These are phyloP conservation scores for Nemania sp. DNA, from an alignment of 2,329 filamentous ascomycete species.

Conservation along the genomic window DNA sequence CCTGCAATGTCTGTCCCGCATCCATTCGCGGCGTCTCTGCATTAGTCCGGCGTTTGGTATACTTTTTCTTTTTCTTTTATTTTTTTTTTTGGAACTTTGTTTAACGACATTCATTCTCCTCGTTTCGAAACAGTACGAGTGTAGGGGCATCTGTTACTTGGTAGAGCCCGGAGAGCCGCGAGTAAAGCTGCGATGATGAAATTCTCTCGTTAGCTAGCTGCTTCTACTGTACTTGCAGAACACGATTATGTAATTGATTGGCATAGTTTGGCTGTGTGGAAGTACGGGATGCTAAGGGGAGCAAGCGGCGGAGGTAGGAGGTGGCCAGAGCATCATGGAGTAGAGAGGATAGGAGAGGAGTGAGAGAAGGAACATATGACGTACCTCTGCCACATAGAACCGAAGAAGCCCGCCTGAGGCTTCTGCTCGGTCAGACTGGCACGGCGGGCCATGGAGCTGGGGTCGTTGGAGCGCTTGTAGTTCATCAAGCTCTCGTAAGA, in stretches of 20 bases:
- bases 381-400: slow-evolving; percentile 61
- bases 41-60: too few relatives aligned
- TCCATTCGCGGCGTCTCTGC: too few relatives aligned
- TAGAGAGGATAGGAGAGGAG: background rate
- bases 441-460: slow-evolving; percentile 49
- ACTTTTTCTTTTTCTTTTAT: background rate
- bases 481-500: slow-evolving; percentile 57
- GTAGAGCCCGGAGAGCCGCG: slow-evolving; percentile 34
- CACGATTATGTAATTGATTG: too few relatives aligned
- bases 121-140: too few relatives aligned
- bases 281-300: too few relatives aligned
- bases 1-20: too few relatives aligned
- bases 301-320: background rate
- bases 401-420: slow-evolving; percentile 52
- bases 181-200: slow-evolving; percentile 39
- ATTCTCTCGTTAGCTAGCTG: too few relatives aligned
- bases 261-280: too few relatives aligned
- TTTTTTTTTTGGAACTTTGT: too few relatives aligned
- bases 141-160: slow-evolving; percentile 29
- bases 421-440: slow-evolving; percentile 60
- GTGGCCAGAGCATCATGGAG: background rate
- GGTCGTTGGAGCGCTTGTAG: slow-evolving; percentile 53
- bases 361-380: slow-evolving; percentile 27
- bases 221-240: too few relatives aligned
- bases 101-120: too few relatives aligned